Percentiles rank a stretch among this genome's conserved stretches.
These are phyloP conservation scores for Agastache rugosa DNA, from an alignment of 257 asterid genomes.

Conservation along the genomic window DNA sequence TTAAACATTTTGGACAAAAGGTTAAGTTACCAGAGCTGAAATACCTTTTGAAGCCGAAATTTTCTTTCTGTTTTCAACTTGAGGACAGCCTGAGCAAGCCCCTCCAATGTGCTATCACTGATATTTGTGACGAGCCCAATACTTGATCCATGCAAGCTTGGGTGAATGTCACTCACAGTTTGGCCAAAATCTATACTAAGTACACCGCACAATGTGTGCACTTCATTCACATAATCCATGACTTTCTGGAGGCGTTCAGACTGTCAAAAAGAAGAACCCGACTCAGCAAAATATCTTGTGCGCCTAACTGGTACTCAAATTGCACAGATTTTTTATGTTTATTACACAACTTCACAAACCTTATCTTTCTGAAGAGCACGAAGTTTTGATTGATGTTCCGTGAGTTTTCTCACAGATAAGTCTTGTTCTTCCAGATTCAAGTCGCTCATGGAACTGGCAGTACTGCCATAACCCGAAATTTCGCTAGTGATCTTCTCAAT, in stretches of 20 bases:
- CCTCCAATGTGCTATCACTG: constrained; percentile 78
- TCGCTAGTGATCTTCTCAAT: constrained; percentile 81
- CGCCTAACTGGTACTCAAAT: neutral
- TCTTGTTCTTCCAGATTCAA: constrained; percentile 72
- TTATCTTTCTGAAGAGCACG: constrained; percentile 83
- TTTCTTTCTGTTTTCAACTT: constrained; percentile 75
- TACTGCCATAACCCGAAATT: constrained; percentile 72
- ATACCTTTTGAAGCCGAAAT: constrained; percentile 85
- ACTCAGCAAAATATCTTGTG: constrained; percentile 15
- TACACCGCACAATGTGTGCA: constrained; percentile 79
- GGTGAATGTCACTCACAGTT: constrained; percentile 82
- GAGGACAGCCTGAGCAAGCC: constrained; percentile 71
- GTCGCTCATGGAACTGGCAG: constrained; percentile 45
- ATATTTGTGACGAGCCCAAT: constrained; percentile 74
- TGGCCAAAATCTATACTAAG: constrained; percentile 80
- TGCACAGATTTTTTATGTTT: neutral
- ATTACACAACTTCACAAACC: constrained; percentile 49
- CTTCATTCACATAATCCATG: constrained; percentile 79
- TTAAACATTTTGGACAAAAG: constrained; percentile 16
- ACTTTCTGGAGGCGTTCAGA: constrained; percentile 84
- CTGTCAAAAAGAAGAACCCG: constrained; percentile 47
- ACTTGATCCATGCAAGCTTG: constrained; percentile 74
- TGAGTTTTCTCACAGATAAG: constrained; percentile 80
- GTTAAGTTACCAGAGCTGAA: constrained; percentile 21
- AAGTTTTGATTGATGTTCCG: constrained; percentile 76